A percentile compares a stretch with the other conserved stretches of the same genome.
These are phyloP conservation scores for Solanum corneliomulleri DNA, from an alignment of 257 asterid genomes.

Conservation along the genomic window DNA sequence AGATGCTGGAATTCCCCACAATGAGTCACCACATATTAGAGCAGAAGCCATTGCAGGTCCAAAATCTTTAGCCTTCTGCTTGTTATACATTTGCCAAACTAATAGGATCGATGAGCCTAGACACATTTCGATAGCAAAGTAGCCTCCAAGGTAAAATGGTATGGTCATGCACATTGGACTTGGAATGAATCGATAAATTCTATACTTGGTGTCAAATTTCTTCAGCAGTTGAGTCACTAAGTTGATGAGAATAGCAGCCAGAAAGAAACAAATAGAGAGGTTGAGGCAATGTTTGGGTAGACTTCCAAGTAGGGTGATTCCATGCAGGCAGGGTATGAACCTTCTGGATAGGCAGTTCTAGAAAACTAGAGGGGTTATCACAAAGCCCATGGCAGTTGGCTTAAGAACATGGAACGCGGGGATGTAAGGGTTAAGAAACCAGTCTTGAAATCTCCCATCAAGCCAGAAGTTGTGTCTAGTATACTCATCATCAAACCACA, in stretches of 20 bases:
- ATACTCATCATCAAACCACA: slow-evolving; percentile 31
- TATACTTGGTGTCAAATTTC: slow-evolving; percentile 24
- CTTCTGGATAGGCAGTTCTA: neutral
- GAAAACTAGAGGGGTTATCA: slow-evolving; percentile 23
- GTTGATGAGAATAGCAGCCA: slow-evolving; percentile 19
- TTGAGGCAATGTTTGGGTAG: slow-evolving; percentile 56
- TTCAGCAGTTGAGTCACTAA: slow-evolving; percentile 4
- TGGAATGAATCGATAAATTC: slow-evolving; percentile 40
- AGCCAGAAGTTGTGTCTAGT: slow-evolving; percentile 18
- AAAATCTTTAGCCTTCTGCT: slow-evolving; percentile 19
- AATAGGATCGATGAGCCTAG: slow-evolving; percentile 54
- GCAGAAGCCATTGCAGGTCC: slow-evolving; percentile 66
- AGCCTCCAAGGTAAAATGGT: slow-evolving; percentile 17
- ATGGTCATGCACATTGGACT: slow-evolving; percentile 61
- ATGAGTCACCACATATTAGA: slow-evolving; percentile 63
- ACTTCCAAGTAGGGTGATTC: slow-evolving; percentile 19
- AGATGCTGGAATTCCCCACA: slow-evolving; percentile 70
- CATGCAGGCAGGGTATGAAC: slow-evolving; percentile 28
- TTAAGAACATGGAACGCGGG: slow-evolving; percentile 24
- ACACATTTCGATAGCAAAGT: slow-evolving; percentile 73
- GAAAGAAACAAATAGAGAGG: slow-evolving; percentile 24
- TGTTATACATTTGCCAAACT: slow-evolving; percentile 23
- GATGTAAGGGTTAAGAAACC: slow-evolving; percentile 29
- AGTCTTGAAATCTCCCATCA: slow-evolving; percentile 34
- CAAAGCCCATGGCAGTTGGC: slow-evolving; percentile 26